Evolutionary conservation across 768 basidiomycete species (phyloP).

Genomic region (Boletus coccyginus): DNA sequence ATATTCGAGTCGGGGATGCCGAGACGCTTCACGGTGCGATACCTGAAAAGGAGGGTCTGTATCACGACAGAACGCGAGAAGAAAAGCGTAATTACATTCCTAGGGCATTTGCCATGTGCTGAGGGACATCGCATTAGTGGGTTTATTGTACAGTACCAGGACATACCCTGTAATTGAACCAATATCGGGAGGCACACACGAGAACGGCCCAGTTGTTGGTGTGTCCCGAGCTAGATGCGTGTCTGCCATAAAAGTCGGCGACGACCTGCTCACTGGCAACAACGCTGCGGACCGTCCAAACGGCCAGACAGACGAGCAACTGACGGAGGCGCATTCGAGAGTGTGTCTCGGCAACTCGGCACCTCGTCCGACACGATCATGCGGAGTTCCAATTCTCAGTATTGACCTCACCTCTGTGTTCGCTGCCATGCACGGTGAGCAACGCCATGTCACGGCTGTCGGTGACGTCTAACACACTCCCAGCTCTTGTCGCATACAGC

Average conservation of each 20-base stretch:
- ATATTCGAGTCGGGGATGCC: slow-evolving; percentile 99
- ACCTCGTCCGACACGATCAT: background rate
- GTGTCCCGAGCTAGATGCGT: slow-evolving; percentile 46
- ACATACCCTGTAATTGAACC: slow-evolving; percentile 97
- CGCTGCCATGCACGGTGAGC: slow-evolving; percentile 32
- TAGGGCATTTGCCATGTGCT: slow-evolving; percentile 99
- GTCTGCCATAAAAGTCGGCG: slow-evolving; percentile 45
- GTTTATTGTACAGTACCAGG: background rate
- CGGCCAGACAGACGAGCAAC: slow-evolving; percentile 34
- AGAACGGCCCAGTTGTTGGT: slow-evolving; percentile 99
- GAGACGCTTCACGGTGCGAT: slow-evolving; percentile 95
- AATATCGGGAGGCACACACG: slow-evolving; percentile 90
- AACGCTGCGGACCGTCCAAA: slow-evolving; percentile 33
- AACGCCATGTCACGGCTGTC: background rate
- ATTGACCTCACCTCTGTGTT: background rate
- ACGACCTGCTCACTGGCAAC: slow-evolving; percentile 38
- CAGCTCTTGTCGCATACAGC: slow-evolving; percentile 63
- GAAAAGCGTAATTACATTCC: slow-evolving; percentile 70
- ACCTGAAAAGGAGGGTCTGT: slow-evolving; percentile 50
- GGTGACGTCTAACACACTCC: background rate
- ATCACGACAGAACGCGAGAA: background rate
- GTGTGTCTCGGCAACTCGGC: slow-evolving; percentile 28
- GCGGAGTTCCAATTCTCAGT: slow-evolving; percentile 26
- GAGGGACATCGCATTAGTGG: slow-evolving; percentile 2
- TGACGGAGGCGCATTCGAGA: slow-evolving; percentile 27